phyloP scores from a whole-genome alignment of 169 alveolate species.

The Nephromyces sp. region DNA sequence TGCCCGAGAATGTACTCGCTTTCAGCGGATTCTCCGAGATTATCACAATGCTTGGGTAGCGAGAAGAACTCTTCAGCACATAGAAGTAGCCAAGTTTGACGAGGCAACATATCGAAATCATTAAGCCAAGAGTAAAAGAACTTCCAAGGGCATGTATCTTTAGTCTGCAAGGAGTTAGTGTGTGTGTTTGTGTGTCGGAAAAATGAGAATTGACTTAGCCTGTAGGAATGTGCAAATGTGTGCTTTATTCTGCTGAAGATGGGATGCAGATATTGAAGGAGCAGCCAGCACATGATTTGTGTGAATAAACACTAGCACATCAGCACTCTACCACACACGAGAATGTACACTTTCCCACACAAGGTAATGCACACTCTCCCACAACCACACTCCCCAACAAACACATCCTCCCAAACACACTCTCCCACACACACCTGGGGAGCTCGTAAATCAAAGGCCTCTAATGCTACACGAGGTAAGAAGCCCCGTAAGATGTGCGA shows the following conservation, averaged over 20 bases:
- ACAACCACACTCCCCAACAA: background rate
- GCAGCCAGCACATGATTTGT: background rate
- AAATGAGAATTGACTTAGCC: background rate
- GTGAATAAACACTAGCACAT: background rate
- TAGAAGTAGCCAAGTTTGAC: slow-evolving; percentile 37
- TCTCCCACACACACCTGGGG: background rate
- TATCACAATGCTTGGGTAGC: slow-evolving; percentile 41
- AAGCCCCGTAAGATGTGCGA: slow-evolving; percentile 36
- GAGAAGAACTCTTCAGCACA: slow-evolving; percentile 41
- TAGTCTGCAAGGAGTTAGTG: background rate
- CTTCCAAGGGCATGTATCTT: slow-evolving; percentile 22
- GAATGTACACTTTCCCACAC: background rate
- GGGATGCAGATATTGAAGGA: background rate
- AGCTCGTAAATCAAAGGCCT: slow-evolving; percentile 32
- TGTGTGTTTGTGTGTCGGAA: background rate
- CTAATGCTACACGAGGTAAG: slow-evolving; percentile 41
- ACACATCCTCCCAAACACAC: background rate
- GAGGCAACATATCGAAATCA: slow-evolving; percentile 44
- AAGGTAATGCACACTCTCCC: background rate
- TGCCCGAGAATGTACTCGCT: slow-evolving; percentile 4
- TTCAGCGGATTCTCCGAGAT: background rate
- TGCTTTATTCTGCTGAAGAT: background rate
- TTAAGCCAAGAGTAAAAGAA: slow-evolving; percentile 40
- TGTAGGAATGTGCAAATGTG: too few relatives aligned
- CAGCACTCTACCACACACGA: background rate